Percentiles rank a stretch among this genome's conserved stretches.
Conservation (phyloP, 257 asterid species). For the Euphrasia confusa region DNA sequence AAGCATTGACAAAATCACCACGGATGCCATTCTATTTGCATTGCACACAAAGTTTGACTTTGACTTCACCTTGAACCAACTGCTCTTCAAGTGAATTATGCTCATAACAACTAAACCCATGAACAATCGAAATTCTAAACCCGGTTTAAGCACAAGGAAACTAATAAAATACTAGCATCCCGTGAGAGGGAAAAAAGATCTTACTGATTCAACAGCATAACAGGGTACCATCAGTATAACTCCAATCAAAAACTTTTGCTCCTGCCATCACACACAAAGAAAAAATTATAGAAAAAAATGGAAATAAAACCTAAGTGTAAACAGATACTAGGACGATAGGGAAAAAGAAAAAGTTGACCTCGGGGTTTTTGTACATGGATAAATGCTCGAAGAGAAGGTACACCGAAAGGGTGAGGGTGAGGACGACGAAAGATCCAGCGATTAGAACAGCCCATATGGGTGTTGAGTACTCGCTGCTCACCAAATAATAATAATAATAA, state of each 20-base stretch:
- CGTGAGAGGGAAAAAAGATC: slow-evolving; percentile 13
- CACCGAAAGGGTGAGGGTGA: slow-evolving; percentile 63
- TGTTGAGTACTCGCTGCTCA: slow-evolving; percentile 47
- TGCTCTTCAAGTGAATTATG: too few species aligned
- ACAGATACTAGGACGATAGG: neutral
- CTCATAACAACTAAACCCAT: too few species aligned
- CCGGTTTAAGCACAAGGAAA: slow-evolving; percentile 16
- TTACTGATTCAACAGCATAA: slow-evolving; percentile 86
- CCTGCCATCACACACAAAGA: slow-evolving; percentile 39
- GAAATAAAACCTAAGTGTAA: neutral
- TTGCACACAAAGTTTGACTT: too few species aligned
- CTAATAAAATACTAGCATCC: neutral
- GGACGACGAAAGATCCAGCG: slow-evolving; percentile 57
- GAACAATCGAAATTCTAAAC: slow-evolving; percentile 17
- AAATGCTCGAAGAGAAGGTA: slow-evolving; percentile 85
- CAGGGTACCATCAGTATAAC: slow-evolving; percentile 91
- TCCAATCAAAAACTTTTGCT: slow-evolving; percentile 92
- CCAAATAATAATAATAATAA: slow-evolving; percentile 30
- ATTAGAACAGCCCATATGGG: slow-evolving; percentile 82
- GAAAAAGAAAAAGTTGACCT: slow-evolving; percentile 36
- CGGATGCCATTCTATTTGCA: too few species aligned
- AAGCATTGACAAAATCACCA: too few species aligned
- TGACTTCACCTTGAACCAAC: too few species aligned
- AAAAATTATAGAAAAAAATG: neutral
- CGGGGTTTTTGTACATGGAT: slow-evolving; percentile 87